These are phyloP conservation scores for Isoetes taiwanensis DNA, from an alignment of 75 land plant genomes.

Conservation along the genomic window DNA sequence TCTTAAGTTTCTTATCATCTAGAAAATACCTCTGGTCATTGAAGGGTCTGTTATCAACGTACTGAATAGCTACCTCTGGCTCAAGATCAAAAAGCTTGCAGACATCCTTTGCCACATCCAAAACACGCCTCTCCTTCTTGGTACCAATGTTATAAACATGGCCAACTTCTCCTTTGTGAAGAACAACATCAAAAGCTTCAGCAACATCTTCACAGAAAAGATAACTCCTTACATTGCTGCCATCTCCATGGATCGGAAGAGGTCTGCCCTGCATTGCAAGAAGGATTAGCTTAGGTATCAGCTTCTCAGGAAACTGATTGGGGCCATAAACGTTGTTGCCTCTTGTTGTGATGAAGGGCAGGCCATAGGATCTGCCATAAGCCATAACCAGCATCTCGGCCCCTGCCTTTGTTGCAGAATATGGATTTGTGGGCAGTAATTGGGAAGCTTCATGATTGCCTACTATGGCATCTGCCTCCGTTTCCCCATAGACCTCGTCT, in stretches of 20 bases:
- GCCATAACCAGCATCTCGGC: slow-evolving; percentile 78
- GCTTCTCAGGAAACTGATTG: slow-evolving; percentile 68
- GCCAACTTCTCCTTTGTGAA: slow-evolving; percentile 54
- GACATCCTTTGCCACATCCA: slow-evolving; percentile 61
- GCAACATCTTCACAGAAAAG: slow-evolving; percentile 63
- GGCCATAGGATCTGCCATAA: slow-evolving; percentile 60
- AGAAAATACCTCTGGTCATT: slow-evolving; percentile 63
- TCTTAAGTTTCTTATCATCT: slow-evolving; percentile 46
- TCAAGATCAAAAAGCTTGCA: slow-evolving; percentile 44
- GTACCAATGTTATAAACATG: slow-evolving; percentile 73
- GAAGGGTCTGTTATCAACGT: slow-evolving; percentile 60
- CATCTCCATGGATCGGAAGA: slow-evolving; percentile 64
- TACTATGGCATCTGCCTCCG: slow-evolving; percentile 57
- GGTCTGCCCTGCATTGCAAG: slow-evolving; percentile 53
- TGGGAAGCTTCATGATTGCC: slow-evolving; percentile 64
- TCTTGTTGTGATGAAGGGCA: slow-evolving; percentile 57
- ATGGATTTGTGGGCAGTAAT: slow-evolving; percentile 56
- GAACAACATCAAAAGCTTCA: slow-evolving; percentile 56
- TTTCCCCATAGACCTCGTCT: slow-evolving; percentile 63
- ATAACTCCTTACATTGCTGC: slow-evolving; percentile 58
- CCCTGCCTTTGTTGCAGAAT: slow-evolving; percentile 61
- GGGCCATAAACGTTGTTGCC: slow-evolving; percentile 75
- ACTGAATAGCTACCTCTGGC: slow-evolving; percentile 33
- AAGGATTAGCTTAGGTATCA: slow-evolving; percentile 58
- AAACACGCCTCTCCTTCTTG: slow-evolving; percentile 53